phyloP scores from a whole-genome alignment of 2,329 filamentous ascomycete species.

The Aspergillus phoenicis region DNA sequence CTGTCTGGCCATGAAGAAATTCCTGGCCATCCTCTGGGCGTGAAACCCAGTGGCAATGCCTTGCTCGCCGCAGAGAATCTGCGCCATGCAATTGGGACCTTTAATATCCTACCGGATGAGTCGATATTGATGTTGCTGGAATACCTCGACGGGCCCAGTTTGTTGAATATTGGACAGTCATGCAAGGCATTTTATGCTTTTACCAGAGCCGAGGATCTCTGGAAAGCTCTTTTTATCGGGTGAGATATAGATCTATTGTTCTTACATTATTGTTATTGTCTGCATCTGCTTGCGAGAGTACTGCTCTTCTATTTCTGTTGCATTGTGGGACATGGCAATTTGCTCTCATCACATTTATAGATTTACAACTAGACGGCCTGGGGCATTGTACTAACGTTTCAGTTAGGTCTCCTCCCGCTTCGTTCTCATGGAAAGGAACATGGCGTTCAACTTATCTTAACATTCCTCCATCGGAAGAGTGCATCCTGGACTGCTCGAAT shows the following conservation, averaged over 20 bases:
- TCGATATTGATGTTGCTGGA: slow-evolving; percentile 75
- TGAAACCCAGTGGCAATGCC: slow-evolving; percentile 86
- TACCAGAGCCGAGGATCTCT: slow-evolving; percentile 79
- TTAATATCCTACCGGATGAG: slow-evolving; percentile 77
- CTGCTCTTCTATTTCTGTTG: background rate
- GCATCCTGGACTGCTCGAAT: slow-evolving; percentile 69
- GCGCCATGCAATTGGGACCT: slow-evolving; percentile 65
- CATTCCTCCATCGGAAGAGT: slow-evolving; percentile 56
- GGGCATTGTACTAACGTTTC: slow-evolving; percentile 21
- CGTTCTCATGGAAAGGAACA: slow-evolving; percentile 73
- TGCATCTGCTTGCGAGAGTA: background rate
- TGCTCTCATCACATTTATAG: background rate
- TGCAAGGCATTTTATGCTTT: slow-evolving; percentile 89
- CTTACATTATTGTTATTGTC: background rate
- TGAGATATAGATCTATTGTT: slow-evolving; percentile 56
- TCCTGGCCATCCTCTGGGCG: slow-evolving; percentile 75
- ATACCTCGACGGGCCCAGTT: slow-evolving; percentile 63
- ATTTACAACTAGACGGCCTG: background rate
- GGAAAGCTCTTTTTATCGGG: slow-evolving; percentile 83
- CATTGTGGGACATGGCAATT: background rate
- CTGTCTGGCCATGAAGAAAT: slow-evolving; percentile 60
- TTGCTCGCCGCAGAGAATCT: slow-evolving; percentile 68
- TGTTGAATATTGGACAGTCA: slow-evolving; percentile 71
- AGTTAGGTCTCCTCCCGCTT: slow-evolving; percentile 32
- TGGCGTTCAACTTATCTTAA: slow-evolving; percentile 80